Evolutionary conservation across 768 basidiomycete genomes (phyloP).

Genomic region (Amylocystis lapponica): DNA sequence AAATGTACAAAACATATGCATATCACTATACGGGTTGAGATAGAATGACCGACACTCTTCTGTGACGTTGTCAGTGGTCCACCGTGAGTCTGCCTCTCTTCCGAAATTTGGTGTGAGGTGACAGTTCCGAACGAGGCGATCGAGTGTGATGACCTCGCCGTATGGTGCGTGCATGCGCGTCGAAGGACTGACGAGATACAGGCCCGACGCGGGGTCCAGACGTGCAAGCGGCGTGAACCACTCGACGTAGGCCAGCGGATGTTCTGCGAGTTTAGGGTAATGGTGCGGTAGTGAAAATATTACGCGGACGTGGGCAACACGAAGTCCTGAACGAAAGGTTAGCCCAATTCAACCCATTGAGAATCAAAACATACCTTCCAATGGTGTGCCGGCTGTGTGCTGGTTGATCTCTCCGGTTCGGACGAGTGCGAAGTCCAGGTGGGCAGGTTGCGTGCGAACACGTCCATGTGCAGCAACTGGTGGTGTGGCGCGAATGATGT

Average conservation of each 20-base stretch:
- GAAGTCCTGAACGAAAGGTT: conserved; percentile 1
- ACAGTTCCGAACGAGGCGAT: conserved; percentile 1
- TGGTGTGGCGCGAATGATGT: background rate
- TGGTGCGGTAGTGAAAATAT: background rate
- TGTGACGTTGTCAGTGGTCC: background rate
- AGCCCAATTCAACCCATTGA: too few relatives aligned
- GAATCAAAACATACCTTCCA: too few relatives aligned
- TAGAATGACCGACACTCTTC: conserved; percentile 1
- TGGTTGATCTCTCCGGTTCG: background rate
- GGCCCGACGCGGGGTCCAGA: background rate
- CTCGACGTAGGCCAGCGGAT: conserved; percentile 3
- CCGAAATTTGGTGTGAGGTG: conserved; percentile 4
- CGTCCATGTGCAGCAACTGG: background rate
- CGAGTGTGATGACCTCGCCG: background rate
- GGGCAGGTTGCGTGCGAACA: background rate
- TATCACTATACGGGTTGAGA: conserved; percentile 5
- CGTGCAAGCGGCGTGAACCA: conserved; percentile 5
- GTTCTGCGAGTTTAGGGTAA: background rate
- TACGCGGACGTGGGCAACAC: conserved; percentile 3
- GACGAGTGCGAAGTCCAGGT: background rate
- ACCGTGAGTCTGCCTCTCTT: background rate
- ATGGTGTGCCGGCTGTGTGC: background rate
- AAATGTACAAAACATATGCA: conserved; percentile 4
- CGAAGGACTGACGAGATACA: background rate
- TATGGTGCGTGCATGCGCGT: background rate